Conservation (phyloP, 2,329 filamentous ascomycete species). For the Ophiostoma himal-ulmi region DNA sequence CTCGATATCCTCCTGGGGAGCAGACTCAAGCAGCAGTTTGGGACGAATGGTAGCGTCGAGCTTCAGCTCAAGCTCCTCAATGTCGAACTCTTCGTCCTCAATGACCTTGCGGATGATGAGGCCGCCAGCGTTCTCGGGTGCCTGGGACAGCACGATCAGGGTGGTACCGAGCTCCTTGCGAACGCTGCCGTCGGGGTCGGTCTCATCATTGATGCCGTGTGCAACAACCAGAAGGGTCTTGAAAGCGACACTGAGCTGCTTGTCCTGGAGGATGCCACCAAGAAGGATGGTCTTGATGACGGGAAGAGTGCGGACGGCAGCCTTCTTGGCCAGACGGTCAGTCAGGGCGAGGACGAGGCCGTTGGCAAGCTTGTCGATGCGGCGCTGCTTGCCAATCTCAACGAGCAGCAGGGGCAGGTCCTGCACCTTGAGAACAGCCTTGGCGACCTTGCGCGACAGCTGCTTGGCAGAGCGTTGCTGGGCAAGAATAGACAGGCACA, state of each 20-base stretch:
- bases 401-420: conserved; percentile 55
- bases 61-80: conserved; percentile 68
- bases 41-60: conserved; percentile 64
- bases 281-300: conserved; percentile 58
- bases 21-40: conserved; percentile 41
- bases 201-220: conserved; percentile 50
- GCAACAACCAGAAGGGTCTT: conserved; percentile 58
- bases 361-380: conserved; percentile 65
- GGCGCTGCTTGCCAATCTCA: conserved; percentile 58
- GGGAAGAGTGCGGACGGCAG: conserved; percentile 51
- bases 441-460: conserved; percentile 64
- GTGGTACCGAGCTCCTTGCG: conserved; percentile 60
- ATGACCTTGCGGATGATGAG: conserved; percentile 63
- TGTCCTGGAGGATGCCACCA: conserved; percentile 54
- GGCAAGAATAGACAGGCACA: conserved; percentile 74
- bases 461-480: conserved; percentile 68
- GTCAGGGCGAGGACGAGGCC: conserved; percentile 63
- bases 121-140: conserved; percentile 53
- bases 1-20: conserved; percentile 40
- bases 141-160: conserved; percentile 60
- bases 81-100: conserved; percentile 61
- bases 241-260: conserved; percentile 59
- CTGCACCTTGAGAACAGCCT: conserved; percentile 59
- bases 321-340: conserved; percentile 55
- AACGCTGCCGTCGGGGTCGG: conserved; percentile 49